Conservation (phyloP, 2,329 filamentous ascomycete species). For the Claviceps paspali region DNA sequence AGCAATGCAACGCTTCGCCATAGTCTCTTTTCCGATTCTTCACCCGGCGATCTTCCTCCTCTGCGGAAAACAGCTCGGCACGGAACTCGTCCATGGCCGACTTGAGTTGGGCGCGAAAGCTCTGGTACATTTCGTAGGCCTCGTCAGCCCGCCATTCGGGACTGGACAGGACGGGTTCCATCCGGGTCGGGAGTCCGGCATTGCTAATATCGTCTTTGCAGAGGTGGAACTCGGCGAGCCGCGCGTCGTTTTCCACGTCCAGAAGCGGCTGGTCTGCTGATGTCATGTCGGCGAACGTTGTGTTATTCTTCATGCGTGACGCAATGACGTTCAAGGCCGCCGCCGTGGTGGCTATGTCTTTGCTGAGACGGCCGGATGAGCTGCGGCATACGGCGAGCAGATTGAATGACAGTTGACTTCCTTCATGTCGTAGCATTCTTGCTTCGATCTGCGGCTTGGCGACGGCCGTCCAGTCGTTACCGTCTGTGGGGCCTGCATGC, state of each 20-base stretch:
- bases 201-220: constrained; percentile 11
- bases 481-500: constrained; percentile 9
- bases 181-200: constrained; percentile 8
- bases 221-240: constrained; percentile 18
- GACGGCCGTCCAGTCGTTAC: constrained; percentile 47
- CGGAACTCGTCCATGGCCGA: constrained; percentile 29
- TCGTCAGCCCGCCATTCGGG: constrained; percentile 8
- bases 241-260: constrained; percentile 9
- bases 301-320: constrained; percentile 12
- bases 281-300: constrained; percentile 11
- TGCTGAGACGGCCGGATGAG: constrained; percentile 37
- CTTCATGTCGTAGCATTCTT: constrained; percentile 52
- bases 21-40: constrained; percentile 49
- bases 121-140: constrained; percentile 21
- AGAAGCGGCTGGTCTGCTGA: constrained; percentile 11
- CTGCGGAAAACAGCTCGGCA: constrained; percentile 29
- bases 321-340: constrained; percentile 24
- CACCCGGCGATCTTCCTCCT: constrained; percentile 36
- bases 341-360: constrained; percentile 27
- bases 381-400: constrained; percentile 61
- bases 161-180: constrained; percentile 8
- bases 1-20: constrained; percentile 50
- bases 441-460: constrained; percentile 49
- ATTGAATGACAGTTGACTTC: constrained; percentile 56
- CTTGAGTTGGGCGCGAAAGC: constrained; percentile 26